Conservation (phyloP, 2,329 filamentous ascomycete genomes). For the Colletotrichum gloeosporioides region DNA sequence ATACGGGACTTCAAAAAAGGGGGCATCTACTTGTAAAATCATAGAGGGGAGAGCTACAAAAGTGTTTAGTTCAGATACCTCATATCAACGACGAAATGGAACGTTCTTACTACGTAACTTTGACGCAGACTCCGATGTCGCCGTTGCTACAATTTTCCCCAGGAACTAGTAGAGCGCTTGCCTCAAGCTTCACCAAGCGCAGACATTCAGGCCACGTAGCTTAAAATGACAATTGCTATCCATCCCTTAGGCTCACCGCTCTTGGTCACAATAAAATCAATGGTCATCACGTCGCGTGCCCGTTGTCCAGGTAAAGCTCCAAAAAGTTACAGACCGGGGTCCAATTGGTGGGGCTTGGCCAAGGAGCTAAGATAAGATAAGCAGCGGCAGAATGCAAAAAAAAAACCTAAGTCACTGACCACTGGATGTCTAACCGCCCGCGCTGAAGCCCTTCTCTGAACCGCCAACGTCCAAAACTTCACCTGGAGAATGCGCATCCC, state of each 20-base stretch:
- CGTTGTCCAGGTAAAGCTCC: neutral
- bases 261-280: neutral
- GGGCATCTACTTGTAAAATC: slow-evolving; percentile 21
- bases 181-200: neutral
- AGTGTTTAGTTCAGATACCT: slow-evolving; percentile 23
- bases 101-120: slow-evolving; percentile 1
- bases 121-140: neutral
- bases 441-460: neutral
- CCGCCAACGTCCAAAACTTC: neutral
- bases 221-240: neutral
- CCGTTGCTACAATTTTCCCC: neutral
- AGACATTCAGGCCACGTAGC: neutral
- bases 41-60: slow-evolving; percentile 21
- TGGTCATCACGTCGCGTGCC: neutral
- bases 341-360: neutral
- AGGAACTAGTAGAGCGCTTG: neutral
- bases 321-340: neutral
- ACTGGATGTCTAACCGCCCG: neutral
- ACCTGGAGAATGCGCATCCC: neutral
- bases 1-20: slow-evolving; percentile 18
- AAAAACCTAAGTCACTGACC: neutral
- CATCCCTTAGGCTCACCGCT: neutral
- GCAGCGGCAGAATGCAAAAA: slow-evolving; percentile 10
- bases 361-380: slow-evolving; percentile 22
- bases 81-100: slow-evolving; percentile 17